These are phyloP conservation scores for Heracleum sosnowskyi DNA, from an alignment of 129 eudicot species.

Conservation along the genomic window DNA sequence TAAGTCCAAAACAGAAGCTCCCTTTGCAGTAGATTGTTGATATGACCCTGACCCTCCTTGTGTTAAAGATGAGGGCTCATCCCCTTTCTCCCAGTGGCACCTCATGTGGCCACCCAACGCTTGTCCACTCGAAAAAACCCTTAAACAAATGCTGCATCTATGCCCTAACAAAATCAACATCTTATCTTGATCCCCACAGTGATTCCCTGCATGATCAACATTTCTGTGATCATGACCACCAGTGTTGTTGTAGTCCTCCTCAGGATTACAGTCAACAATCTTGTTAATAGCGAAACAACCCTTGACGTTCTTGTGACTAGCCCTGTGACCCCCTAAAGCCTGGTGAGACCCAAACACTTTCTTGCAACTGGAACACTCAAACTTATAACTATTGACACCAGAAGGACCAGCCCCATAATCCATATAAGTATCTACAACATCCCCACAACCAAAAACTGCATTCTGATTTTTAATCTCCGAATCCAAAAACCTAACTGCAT, in stretches of 20 bases:
- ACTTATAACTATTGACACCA: slow-evolving; percentile 15
- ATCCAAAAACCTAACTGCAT: not conserved
- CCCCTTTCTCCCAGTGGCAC: slow-evolving; percentile 70
- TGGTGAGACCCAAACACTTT: slow-evolving; percentile 87
- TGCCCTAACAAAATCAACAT: slow-evolving; percentile 20
- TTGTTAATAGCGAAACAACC: slow-evolving; percentile 63
- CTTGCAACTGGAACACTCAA: slow-evolving; percentile 85
- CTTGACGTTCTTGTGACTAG: slow-evolving; percentile 84
- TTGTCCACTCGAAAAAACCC: slow-evolving; percentile 64
- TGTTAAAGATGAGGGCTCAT: slow-evolving; percentile 18
- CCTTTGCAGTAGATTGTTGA: not conserved
- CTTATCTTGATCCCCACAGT: slow-evolving; percentile 13
- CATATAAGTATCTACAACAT: not conserved
- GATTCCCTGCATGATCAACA: slow-evolving; percentile 7
- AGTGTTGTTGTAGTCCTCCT: slow-evolving; percentile 10
- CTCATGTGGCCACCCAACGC: slow-evolving; percentile 80
- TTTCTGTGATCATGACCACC: not conserved
- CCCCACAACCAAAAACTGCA: not conserved
- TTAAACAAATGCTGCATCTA: slow-evolving; percentile 44
- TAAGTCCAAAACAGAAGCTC: slow-evolving; percentile 30
- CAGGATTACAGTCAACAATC: slow-evolving; percentile 17
- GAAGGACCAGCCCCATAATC: slow-evolving; percentile 9
- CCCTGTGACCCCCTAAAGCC: slow-evolving; percentile 94
- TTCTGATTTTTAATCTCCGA: not conserved
- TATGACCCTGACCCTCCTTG: slow-evolving; percentile 16